These are phyloP conservation scores for Trametes cingulata DNA, from an alignment of 768 basidiomycete genomes.

Conservation along the genomic window DNA sequence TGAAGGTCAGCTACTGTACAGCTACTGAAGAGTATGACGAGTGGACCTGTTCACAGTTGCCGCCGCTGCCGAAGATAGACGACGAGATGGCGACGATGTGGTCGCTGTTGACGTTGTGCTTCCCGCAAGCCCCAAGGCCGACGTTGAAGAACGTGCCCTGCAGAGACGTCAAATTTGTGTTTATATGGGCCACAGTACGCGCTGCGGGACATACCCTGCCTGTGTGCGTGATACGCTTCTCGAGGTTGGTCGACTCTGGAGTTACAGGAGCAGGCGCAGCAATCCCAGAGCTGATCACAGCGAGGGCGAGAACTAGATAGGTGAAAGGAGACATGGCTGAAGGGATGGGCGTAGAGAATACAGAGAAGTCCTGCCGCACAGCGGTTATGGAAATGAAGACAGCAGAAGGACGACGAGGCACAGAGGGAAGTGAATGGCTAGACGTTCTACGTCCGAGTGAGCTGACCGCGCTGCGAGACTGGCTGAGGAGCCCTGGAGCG, in stretches of 20 bases:
- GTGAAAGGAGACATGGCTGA: conserved; percentile 11
- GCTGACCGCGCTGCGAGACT: conserved; percentile 21
- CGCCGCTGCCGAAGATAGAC: conserved; percentile 50
- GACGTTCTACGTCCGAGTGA: conserved; percentile 22
- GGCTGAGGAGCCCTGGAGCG: background rate
- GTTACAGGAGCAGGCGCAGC: conserved; percentile 47
- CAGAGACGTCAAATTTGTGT: background rate
- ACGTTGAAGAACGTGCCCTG: conserved; percentile 70
- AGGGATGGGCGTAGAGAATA: background rate
- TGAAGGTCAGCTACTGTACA: background rate
- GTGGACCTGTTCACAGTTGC: conserved; percentile 61
- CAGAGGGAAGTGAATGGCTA: background rate
- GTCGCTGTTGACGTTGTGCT: conserved; percentile 46
- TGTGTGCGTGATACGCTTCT: conserved; percentile 50
- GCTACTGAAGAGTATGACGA: background rate
- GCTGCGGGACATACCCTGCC: conserved; percentile 46
- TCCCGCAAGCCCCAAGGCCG: conserved; percentile 64
- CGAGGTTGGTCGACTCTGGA: conserved; percentile 38
- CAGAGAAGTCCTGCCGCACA: conserved; percentile 12
- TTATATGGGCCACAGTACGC: background rate
- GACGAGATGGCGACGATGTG: conserved; percentile 63
- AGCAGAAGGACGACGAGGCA: background rate
- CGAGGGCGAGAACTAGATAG: conserved; percentile 18
- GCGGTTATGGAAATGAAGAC: conserved; percentile 4
- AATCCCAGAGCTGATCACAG: conserved; percentile 44